Conservation (phyloP, 371 early-diverging fungal genomes). For the Mortierella sp. region DNA sequence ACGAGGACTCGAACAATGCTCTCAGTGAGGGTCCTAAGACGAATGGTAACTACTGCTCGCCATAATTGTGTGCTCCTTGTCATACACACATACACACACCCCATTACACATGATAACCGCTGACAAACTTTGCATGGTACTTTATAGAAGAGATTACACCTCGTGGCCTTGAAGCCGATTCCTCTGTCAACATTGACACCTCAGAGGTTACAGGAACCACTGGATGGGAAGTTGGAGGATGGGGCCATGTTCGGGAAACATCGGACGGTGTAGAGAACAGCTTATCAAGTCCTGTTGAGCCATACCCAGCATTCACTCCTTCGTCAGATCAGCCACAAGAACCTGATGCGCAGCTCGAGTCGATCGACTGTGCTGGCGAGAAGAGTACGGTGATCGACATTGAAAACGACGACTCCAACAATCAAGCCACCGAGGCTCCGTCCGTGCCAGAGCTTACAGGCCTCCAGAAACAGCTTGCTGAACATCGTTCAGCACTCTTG, state of each 20-base stretch:
- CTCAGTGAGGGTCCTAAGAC: too few relatives aligned
- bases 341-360: neutral
- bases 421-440: neutral
- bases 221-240: constrained; percentile 44
- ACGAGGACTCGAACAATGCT: too few relatives aligned
- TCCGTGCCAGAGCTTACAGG: constrained; percentile 27
- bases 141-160: too few relatives aligned
- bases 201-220: constrained; percentile 18
- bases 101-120: too few relatives aligned
- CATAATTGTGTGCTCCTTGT: too few relatives aligned
- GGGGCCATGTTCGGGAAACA: constrained; percentile 21
- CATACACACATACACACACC: too few relatives aligned
- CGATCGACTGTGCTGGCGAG: neutral
- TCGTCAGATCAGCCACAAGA: neutral
- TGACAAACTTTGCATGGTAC: too few relatives aligned
- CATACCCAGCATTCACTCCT: neutral
- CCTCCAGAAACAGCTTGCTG: constrained; percentile 42
- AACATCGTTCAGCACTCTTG: constrained; percentile 33
- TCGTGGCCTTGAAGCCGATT: too few relatives aligned
- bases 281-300: constrained; percentile 23
- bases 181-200: too few relatives aligned
- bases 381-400: neutral
- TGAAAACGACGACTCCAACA: neutral
- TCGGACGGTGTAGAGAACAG: constrained; percentile 22
- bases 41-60: too few relatives aligned